Conservation (phyloP, 1,139 yeast species). For the Diutina siamensis region DNA sequence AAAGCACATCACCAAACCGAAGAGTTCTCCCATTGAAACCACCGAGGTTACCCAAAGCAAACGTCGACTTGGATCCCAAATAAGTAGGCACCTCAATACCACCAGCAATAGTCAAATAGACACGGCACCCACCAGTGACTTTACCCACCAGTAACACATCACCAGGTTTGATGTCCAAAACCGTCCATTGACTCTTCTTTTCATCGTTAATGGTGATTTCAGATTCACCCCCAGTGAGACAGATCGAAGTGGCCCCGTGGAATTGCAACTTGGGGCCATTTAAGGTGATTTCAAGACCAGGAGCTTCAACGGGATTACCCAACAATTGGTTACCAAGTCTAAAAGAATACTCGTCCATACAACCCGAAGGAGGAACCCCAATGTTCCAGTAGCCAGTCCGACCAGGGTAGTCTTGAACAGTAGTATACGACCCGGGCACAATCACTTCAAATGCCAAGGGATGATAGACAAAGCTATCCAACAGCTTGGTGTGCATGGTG, state of each 20-base stretch:
- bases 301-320: conserved; percentile 71
- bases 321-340: conserved; percentile 83
- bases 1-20: conserved; percentile 84
- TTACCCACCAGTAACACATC: conserved; percentile 76
- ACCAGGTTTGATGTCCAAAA: conserved; percentile 60
- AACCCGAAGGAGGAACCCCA: conserved; percentile 98
- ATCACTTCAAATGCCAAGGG: conserved; percentile 79
- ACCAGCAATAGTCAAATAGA: conserved; percentile 81
- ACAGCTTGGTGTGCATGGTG: conserved; percentile 72
- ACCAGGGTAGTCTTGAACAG: conserved; percentile 95
- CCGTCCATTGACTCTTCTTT: conserved; percentile 48
- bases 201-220: conserved; percentile 55
- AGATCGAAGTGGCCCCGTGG: conserved; percentile 67
- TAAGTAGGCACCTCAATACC: conserved; percentile 93
- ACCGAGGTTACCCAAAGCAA: conserved; percentile 89
- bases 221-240: conserved; percentile 78
- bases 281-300: conserved; percentile 84
- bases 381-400: conserved; percentile 77
- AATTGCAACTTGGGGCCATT: conserved; percentile 77
- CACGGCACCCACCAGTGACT: conserved; percentile 70
- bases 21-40: conserved; percentile 89
- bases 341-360: conserved; percentile 91
- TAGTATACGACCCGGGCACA: conserved; percentile 86
- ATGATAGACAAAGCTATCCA: conserved; percentile 69
- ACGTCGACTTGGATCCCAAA: conserved; percentile 92